Conservation (phyloP, 2,329 filamentous ascomycete species). For the Penicillium sp. region DNA sequence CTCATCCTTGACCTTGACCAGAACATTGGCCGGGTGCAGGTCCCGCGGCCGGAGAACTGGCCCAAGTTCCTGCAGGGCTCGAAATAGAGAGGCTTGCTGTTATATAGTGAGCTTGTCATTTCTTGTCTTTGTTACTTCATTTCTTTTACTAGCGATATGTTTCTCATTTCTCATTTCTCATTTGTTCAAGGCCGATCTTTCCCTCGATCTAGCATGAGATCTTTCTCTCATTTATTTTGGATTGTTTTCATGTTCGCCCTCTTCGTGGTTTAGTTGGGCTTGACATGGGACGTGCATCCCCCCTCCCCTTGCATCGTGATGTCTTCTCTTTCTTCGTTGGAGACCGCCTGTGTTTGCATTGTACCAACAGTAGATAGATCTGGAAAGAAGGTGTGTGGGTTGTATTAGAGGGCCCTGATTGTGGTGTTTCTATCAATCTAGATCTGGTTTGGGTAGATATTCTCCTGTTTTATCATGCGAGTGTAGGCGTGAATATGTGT, state of each 20-base stretch:
- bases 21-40: constrained; percentile 76
- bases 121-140: constrained; percentile 8
- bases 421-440: constrained; percentile 6
- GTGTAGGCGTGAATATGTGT: neutral
- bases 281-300: neutral
- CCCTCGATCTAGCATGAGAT: constrained; percentile 24
- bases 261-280: constrained; percentile 3
- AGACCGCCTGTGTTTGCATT: constrained; percentile 18
- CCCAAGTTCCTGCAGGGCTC: constrained; percentile 35
- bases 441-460: neutral
- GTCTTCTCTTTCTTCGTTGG: constrained; percentile 4
- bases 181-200: constrained; percentile 10
- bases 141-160: constrained; percentile 5
- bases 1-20: constrained; percentile 92
- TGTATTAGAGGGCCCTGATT: constrained; percentile 8
- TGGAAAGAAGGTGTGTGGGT: constrained; percentile 16
- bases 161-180: constrained; percentile 16
- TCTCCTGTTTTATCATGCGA: neutral
- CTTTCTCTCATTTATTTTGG: constrained; percentile 8
- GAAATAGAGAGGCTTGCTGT: constrained; percentile 24
- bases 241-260: constrained; percentile 6
- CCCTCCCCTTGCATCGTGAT: constrained; percentile 10
- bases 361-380: constrained; percentile 26
- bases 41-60: constrained; percentile 47
- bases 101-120: constrained; percentile 23